Percentiles rank a stretch among this genome's conserved stretches.
These are phyloP conservation scores for Cyclotella sp. DNA, from an alignment of 108 stramenopile genomes.

Conservation along the genomic window DNA sequence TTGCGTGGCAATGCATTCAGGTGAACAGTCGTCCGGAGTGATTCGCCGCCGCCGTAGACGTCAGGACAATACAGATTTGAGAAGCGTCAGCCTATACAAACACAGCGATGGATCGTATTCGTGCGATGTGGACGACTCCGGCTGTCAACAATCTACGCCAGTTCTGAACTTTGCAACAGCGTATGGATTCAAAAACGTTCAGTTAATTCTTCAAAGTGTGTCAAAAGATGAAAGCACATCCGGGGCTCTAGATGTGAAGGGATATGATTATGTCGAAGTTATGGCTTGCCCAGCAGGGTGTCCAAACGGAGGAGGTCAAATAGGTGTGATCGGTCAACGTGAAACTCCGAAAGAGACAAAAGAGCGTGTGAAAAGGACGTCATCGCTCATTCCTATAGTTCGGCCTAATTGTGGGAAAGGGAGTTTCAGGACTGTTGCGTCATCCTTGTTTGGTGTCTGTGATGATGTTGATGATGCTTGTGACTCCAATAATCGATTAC, in stretches of 20 bases:
- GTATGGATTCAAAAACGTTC: slow-evolving; percentile 97
- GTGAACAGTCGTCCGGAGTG: slow-evolving; percentile 23
- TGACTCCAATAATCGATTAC: too few species aligned
- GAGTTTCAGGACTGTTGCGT: slow-evolving; percentile 13
- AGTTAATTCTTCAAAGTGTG: slow-evolving; percentile 78
- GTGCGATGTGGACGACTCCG: slow-evolving; percentile 6
- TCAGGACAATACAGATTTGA: slow-evolving; percentile 64
- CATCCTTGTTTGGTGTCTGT: slow-evolving; percentile 4
- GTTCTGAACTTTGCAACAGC: slow-evolving; percentile 92
- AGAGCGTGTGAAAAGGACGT: slow-evolving; percentile 60
- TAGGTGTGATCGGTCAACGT: slow-evolving; percentile 49
- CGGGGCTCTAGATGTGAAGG: slow-evolving; percentile 3
- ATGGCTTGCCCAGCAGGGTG: slow-evolving; percentile 99
- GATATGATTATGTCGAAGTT: slow-evolving; percentile 91
- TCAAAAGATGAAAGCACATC: slow-evolving; percentile 17
- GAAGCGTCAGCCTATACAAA: slow-evolving; percentile 65
- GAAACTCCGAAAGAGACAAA: slow-evolving; percentile 87
- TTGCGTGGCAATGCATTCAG: slow-evolving; percentile 5
- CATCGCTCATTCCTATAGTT: slow-evolving; percentile 35
- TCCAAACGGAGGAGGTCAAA: slow-evolving; percentile 96
- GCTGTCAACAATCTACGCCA: slow-evolving; percentile 22
- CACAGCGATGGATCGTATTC: slow-evolving; percentile 61
- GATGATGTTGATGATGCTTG: background rate
- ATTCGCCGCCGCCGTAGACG: slow-evolving; percentile 43
- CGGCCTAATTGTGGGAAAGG: slow-evolving; percentile 12